Evolutionary conservation across 2,329 filamentous ascomycete species (phyloP).

Genomic region (Exophiala sp.): DNA sequence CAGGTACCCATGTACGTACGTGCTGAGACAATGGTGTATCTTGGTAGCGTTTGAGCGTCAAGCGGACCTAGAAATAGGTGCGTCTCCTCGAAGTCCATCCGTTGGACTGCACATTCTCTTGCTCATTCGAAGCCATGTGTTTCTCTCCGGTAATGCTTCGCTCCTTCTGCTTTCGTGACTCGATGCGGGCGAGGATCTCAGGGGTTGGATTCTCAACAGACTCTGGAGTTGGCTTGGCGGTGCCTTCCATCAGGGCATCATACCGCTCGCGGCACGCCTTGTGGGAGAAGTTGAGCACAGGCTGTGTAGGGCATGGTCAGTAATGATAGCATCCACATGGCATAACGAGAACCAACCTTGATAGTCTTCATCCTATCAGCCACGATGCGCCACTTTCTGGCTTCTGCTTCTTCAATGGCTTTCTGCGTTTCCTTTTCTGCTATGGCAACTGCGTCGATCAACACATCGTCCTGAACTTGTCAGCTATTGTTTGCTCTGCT

Average conservation of each 20-base stretch:
- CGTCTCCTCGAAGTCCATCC: conserved; percentile 24
- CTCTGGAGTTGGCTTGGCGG: conserved; percentile 42
- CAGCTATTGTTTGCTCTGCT: conserved; percentile 2
- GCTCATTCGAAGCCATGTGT: conserved; percentile 2
- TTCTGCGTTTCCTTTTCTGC: conserved; percentile 42
- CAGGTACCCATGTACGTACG: neutral
- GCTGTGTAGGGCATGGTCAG: conserved; percentile 8
- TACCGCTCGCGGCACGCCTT: conserved; percentile 44
- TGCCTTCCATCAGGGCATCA: conserved; percentile 38
- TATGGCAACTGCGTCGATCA: conserved; percentile 37
- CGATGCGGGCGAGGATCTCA: conserved; percentile 25
- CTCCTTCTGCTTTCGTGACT: conserved; percentile 24
- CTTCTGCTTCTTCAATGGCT: conserved; percentile 37
- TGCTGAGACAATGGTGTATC: neutral
- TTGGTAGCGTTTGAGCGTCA: neutral
- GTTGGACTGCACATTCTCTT: conserved; percentile 24
- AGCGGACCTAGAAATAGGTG: conserved; percentile 16
- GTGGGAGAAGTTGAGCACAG: conserved; percentile 40
- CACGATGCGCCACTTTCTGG: conserved; percentile 43
- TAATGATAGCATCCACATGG: conserved; percentile 9
- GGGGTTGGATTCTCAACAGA: conserved; percentile 23
- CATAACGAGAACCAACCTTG: conserved; percentile 25
- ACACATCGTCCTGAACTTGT: conserved; percentile 39
- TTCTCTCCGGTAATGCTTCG: conserved; percentile 16
- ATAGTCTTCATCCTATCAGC: conserved; percentile 40